Percentiles rank a stretch among this genome's conserved stretches.
Evolutionary conservation across 495 filamentous ascomycete species (phyloP).

Genomic region (Arthonia radiata): DNA sequence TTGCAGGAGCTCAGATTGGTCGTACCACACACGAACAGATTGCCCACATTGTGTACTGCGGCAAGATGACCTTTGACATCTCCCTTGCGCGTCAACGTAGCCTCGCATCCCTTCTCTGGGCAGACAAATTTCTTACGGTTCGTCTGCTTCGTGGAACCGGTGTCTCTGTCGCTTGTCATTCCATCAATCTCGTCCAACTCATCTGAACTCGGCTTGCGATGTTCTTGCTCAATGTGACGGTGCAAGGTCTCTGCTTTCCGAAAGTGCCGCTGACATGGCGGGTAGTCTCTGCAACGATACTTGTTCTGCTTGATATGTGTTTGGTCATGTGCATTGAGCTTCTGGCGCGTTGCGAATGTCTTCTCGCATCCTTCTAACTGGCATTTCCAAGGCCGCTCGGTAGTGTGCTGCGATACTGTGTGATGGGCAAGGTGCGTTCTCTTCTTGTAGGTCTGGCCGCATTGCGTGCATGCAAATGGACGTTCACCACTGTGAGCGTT

Average conservation of each 20-base stretch:
- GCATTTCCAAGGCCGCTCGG: constrained; percentile 47
- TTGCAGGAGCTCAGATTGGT: constrained; percentile 30
- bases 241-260: constrained; percentile 73
- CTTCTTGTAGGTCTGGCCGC: constrained; percentile 60
- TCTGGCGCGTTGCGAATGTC: constrained; percentile 48
- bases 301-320: constrained; percentile 13
- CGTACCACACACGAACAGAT: constrained; percentile 47
- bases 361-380: constrained; percentile 46
- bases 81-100: constrained; percentile 48
- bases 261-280: constrained; percentile 55
- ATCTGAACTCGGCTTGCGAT: constrained; percentile 43
- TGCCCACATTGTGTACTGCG: constrained; percentile 42
- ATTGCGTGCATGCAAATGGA: constrained; percentile 45
- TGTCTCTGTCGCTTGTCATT: constrained; percentile 20
- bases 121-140: constrained; percentile 34
- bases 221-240: constrained; percentile 48
- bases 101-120: constrained; percentile 34
- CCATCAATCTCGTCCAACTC: constrained; percentile 33
- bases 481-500: constrained; percentile 61
- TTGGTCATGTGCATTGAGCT: constrained; percentile 31
- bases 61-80: constrained; percentile 62
- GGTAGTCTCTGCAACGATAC: constrained; percentile 37
- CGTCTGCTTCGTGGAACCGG: constrained; percentile 8
- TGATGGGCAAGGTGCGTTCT: constrained; percentile 65
- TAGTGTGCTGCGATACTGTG: constrained; percentile 53